Evolutionary conservation across 1,284 basidiomycete genomes (phyloP).

Genomic region (Pyrrhoderma lamaoense): DNA sequence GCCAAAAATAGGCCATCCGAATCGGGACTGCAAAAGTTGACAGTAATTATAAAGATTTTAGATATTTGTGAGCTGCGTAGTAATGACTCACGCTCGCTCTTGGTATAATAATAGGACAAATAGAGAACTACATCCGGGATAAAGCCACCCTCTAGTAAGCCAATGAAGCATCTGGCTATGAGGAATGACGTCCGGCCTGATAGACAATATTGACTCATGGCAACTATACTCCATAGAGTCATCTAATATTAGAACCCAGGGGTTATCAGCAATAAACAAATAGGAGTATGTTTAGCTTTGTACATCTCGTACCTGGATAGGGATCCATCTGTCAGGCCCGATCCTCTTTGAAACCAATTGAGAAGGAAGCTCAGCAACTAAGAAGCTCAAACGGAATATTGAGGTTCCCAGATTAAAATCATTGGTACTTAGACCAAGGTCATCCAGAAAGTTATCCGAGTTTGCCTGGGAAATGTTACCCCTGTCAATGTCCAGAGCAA

Average conservation of each 20-base stretch:
- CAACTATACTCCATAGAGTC: constrained; percentile 23
- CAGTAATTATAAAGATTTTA: too few relatives aligned
- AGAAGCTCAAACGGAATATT: constrained; percentile 27
- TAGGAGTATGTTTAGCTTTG: too few relatives aligned
- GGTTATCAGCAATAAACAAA: too few relatives aligned
- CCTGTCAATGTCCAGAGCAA: constrained; percentile 26
- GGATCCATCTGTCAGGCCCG: constrained; percentile 27
- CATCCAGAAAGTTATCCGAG: constrained; percentile 48
- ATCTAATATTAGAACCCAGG: constrained; percentile 17
- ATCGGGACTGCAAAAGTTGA: too few relatives aligned
- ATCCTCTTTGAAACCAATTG: constrained; percentile 31
- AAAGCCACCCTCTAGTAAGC: constrained; percentile 31
- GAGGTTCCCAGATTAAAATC: constrained; percentile 33
- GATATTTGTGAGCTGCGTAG: too few relatives aligned
- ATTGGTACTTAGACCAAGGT: constrained; percentile 43
- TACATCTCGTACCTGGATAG: constrained; percentile 12
- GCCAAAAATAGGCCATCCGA: constrained; percentile 32
- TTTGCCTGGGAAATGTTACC: constrained; percentile 38
- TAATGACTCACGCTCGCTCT: constrained; percentile 22
- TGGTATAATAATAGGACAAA: constrained; percentile 27
- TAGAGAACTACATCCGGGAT: constrained; percentile 29
- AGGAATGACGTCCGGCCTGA: constrained; percentile 26
- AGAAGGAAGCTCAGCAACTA: constrained; percentile 27
- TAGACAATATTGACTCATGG: constrained; percentile 27
- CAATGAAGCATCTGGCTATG: constrained; percentile 22